phyloP scores from a whole-genome alignment of 306 rosid species.

The Casuarina cunninghamiana region DNA sequence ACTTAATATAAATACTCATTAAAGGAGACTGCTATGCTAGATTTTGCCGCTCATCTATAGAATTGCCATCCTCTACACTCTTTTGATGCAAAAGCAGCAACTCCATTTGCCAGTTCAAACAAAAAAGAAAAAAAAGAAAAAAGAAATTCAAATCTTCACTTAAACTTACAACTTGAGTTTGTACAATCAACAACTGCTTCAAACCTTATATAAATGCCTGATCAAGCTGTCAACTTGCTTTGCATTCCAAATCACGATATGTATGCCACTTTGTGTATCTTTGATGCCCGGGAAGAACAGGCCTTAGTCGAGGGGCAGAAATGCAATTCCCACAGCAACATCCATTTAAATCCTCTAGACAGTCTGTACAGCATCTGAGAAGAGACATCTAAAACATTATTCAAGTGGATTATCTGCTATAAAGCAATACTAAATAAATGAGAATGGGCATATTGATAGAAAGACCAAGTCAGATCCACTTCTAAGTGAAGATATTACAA shows the following conservation, averaged over 20 bases:
- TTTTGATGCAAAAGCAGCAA: no score
- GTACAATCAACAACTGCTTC: background rate
- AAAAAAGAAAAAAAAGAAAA: background rate
- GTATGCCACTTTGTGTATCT: conserved; percentile 83
- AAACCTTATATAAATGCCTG: background rate
- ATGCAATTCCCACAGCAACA: conserved; percentile 80
- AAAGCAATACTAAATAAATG: background rate
- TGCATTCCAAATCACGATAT: conserved; percentile 59
- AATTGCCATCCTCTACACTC: no score
- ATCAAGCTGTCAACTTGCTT: conserved; percentile 37
- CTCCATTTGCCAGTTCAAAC: no score
- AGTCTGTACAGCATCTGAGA: conserved; percentile 72
- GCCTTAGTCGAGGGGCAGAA: conserved; percentile 76
- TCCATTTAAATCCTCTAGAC: conserved; percentile 65
- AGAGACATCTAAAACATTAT: conserved; percentile 18
- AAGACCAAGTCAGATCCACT: background rate
- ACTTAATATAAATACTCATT: no score
- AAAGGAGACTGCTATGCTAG: no score
- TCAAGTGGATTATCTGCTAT: conserved; percentile 1
- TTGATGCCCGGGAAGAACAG: conserved; percentile 57
- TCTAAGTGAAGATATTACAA: no score
- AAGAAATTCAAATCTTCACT: background rate
- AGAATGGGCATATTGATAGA: background rate
- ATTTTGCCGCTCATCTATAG: no score
- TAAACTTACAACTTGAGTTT: background rate